These are phyloP conservation scores for Zymoseptoria ardabiliae DNA, from an alignment of 2,329 filamentous ascomycete species.

Conservation along the genomic window DNA sequence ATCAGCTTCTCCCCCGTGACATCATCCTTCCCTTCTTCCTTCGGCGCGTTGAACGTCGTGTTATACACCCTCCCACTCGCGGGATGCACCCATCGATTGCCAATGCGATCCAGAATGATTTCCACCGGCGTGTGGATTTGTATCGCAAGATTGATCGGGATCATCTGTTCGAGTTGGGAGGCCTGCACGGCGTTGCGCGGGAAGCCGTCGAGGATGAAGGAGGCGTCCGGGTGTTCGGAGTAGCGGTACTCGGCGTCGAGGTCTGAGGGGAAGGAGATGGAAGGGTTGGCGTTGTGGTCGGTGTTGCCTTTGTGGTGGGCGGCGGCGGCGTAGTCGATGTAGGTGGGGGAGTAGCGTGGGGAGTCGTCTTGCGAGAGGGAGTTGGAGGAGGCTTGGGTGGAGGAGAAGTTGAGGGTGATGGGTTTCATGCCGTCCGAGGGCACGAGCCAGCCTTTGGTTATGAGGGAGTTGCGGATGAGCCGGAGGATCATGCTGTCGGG, in stretches of 20 bases:
- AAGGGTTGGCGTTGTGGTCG: slow-evolving; percentile 11
- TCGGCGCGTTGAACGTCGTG: slow-evolving; percentile 81
- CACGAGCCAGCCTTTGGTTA: slow-evolving; percentile 72
- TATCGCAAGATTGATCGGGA: slow-evolving; percentile 93
- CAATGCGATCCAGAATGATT: slow-evolving; percentile 83
- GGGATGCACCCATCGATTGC: slow-evolving; percentile 87
- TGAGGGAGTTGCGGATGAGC: slow-evolving; percentile 84
- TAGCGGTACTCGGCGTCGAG: slow-evolving; percentile 36
- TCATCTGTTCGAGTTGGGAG: slow-evolving; percentile 63
- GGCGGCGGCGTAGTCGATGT: slow-evolving; percentile 22
- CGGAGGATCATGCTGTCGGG: slow-evolving; percentile 86
- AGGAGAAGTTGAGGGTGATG: slow-evolving; percentile 38
- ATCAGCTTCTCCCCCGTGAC: slow-evolving; percentile 80
- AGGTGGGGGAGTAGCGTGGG: background rate
- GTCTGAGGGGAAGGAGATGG: slow-evolving; percentile 32
- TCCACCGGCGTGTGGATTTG: slow-evolving; percentile 77
- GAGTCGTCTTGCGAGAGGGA: background rate
- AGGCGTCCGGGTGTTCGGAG: slow-evolving; percentile 66
- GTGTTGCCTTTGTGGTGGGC: slow-evolving; percentile 8
- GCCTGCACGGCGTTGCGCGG: slow-evolving; percentile 82
- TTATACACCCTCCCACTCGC: slow-evolving; percentile 92
- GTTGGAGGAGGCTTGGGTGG: slow-evolving; percentile 8
- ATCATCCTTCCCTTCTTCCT: slow-evolving; percentile 74
- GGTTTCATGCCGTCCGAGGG: slow-evolving; percentile 35
- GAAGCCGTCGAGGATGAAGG: slow-evolving; percentile 94